phyloP scores from a whole-genome alignment of 768 basidiomycete species.

The Leccinum uliginosum region DNA sequence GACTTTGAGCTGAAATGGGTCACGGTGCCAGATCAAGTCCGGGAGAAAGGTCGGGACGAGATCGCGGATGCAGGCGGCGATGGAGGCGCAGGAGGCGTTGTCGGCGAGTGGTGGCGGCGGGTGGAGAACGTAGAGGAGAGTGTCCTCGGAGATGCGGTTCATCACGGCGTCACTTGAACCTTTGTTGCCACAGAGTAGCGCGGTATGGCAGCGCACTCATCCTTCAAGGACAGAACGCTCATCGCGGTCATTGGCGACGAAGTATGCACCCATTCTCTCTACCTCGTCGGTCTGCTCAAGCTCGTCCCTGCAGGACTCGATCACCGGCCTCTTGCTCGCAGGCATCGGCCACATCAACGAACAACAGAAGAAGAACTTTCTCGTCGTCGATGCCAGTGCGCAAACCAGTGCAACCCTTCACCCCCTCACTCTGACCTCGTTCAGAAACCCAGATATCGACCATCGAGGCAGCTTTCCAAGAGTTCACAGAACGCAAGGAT shows the following conservation, averaged over 20 bases:
- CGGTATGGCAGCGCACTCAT: conserved; percentile 46
- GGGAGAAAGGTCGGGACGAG: conserved; percentile 53
- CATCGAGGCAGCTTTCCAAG: conserved; percentile 90
- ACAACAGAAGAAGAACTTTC: conserved; percentile 95
- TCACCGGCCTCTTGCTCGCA: conserved; percentile 92
- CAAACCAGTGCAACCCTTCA: conserved; percentile 11
- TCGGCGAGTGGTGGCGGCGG: conserved; percentile 52
- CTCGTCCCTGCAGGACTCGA: conserved; percentile 69
- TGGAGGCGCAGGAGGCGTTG: conserved; percentile 54
- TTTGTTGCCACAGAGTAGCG: conserved; percentile 14
- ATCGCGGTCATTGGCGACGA: conserved; percentile 98
- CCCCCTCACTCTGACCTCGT: conserved; percentile 9
- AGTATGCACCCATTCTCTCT: conserved; percentile 38
- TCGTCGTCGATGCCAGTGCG: conserved; percentile 91
- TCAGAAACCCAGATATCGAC: conserved; percentile 86
- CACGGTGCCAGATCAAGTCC: conserved; percentile 78
- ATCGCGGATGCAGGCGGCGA: conserved; percentile 63
- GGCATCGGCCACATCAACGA: conserved; percentile 91
- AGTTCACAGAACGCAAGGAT: conserved; percentile 91
- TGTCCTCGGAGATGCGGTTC: conserved; percentile 82
- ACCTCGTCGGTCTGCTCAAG: conserved; percentile 8
- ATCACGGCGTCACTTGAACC: conserved; percentile 49
- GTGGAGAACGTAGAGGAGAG: conserved; percentile 72
- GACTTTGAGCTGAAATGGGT: conserved; percentile 75
- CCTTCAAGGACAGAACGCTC: conserved; percentile 78